Conservation (phyloP, 2,329 filamentous ascomycete genomes). For the Cadophora malorum region DNA sequence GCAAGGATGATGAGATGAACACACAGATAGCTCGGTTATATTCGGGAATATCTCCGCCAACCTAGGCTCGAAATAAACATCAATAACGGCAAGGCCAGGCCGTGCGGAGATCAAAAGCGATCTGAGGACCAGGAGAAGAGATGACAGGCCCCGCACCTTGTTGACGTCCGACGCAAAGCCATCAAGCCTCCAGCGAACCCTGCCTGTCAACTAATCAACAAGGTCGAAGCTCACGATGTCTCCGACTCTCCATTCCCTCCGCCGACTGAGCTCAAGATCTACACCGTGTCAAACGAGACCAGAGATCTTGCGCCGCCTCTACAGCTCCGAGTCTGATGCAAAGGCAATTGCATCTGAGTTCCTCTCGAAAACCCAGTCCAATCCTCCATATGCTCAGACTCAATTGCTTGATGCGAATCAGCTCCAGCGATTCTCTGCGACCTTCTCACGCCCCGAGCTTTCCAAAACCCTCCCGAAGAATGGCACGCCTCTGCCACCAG, state of each 20-base stretch:
- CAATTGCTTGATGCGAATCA: slow-evolving; percentile 68
- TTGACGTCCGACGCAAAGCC: slow-evolving; percentile 11
- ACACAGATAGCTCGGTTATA: slow-evolving; percentile 16
- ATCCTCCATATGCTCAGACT: slow-evolving; percentile 50
- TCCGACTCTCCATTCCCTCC: slow-evolving; percentile 17
- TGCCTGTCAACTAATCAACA: slow-evolving; percentile 5
- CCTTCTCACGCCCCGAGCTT: slow-evolving; percentile 55
- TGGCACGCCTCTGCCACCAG: slow-evolving; percentile 38
- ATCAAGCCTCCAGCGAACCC: slow-evolving; percentile 13
- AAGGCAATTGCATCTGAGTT: slow-evolving; percentile 49
- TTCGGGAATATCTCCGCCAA: slow-evolving; percentile 19
- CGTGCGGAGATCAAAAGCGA: slow-evolving; percentile 13
- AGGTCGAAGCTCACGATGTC: slow-evolving; percentile 32
- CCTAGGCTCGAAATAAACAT: slow-evolving; percentile 11
- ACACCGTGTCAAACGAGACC: not conserved
- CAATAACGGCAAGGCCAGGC: slow-evolving; percentile 4
- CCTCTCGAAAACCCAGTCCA: slow-evolving; percentile 50
- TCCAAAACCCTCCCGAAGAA: slow-evolving; percentile 19
- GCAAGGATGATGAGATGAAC: slow-evolving; percentile 10
- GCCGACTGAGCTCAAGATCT: not conserved
- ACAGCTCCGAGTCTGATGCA: slow-evolving; percentile 38
- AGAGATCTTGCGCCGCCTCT: slow-evolving; percentile 28
- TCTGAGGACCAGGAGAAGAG: slow-evolving; percentile 14
- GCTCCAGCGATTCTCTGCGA: slow-evolving; percentile 65
- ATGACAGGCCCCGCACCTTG: slow-evolving; percentile 22